phyloP scores from a whole-genome alignment of 768 basidiomycete species.

The Hericium coralloides region DNA sequence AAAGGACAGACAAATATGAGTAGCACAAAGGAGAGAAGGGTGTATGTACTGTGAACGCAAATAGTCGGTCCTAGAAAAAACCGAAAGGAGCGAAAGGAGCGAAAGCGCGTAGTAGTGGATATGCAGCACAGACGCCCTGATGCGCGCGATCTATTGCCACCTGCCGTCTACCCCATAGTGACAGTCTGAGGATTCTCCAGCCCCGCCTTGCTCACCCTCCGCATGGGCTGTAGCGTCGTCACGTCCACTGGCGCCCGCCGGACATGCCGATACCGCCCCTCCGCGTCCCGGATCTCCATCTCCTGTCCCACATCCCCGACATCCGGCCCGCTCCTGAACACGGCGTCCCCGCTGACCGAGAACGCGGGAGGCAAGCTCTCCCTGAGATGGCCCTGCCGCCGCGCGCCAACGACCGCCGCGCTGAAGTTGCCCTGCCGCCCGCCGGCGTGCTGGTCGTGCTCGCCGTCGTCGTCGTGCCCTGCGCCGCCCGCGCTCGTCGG shows the following conservation, averaged over 20 bases:
- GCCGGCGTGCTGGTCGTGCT: slow-evolving; percentile 22
- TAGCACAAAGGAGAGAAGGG: too few species aligned
- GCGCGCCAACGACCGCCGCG: slow-evolving; percentile 32
- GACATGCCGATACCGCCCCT: slow-evolving; percentile 81
- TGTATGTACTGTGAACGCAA: too few species aligned
- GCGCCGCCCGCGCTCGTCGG: slow-evolving; percentile 21
- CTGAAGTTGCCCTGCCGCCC: slow-evolving; percentile 28
- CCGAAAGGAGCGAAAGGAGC: neutral
- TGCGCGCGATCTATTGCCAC: neutral
- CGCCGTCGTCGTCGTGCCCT: slow-evolving; percentile 20
- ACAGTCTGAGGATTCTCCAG: slow-evolving; percentile 47
- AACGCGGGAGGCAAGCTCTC: slow-evolving; percentile 67
- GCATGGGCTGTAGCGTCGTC: slow-evolving; percentile 79
- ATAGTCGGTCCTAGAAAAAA: too few species aligned
- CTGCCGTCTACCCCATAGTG: neutral
- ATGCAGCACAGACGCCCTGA: neutral
- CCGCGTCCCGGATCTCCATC: slow-evolving; percentile 80
- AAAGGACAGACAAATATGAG: too few species aligned
- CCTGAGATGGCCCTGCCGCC: slow-evolving; percentile 56
- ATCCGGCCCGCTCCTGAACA: slow-evolving; percentile 20
- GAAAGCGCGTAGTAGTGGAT: neutral
- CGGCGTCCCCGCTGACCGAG: slow-evolving; percentile 15
- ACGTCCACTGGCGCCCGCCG: slow-evolving; percentile 83
- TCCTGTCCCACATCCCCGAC: slow-evolving; percentile 70
- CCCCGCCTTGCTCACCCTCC: slow-evolving; percentile 90